phyloP scores from a whole-genome alignment of 176 grass and related monocot species.

The Sorghum bicolor region DNA sequence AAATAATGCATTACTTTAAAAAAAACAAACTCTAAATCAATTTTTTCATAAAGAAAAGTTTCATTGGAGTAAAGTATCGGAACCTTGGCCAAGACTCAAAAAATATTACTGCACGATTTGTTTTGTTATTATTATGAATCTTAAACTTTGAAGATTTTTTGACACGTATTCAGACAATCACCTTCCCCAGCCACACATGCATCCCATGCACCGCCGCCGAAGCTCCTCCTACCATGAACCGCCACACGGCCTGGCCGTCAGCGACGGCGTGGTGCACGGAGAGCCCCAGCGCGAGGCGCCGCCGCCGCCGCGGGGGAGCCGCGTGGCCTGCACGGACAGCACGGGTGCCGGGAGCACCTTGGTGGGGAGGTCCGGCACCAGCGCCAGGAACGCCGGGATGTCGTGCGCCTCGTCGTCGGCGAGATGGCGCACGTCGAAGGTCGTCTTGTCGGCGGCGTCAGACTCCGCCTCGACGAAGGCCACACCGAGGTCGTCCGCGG shows the following conservation, averaged over 20 bases:
- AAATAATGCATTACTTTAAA: too few relatives aligned
- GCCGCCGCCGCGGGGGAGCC: not conserved
- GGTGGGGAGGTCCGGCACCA: constrained; percentile 20
- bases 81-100: too few relatives aligned
- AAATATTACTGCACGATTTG: too few relatives aligned
- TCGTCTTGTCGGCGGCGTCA: not conserved
- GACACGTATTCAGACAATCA: too few relatives aligned
- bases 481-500: constrained; percentile 19
- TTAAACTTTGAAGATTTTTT: too few relatives aligned
- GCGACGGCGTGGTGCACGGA: constrained; percentile 45
- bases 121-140: too few relatives aligned
- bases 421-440: constrained; percentile 5
- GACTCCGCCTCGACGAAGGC: constrained; percentile 26
- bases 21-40: too few relatives aligned
- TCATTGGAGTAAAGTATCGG: too few relatives aligned
- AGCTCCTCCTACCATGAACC: too few relatives aligned
- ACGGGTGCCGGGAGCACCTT: constrained; percentile 29
- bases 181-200: too few relatives aligned
- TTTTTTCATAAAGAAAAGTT: too few relatives aligned
- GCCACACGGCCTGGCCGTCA: constrained; percentile 37
- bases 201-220: too few relatives aligned
- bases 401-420: constrained; percentile 42
- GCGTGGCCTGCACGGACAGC: constrained; percentile 38
- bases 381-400: constrained; percentile 14
- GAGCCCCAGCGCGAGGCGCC: constrained; percentile 33